Percentiles rank a stretch among this genome's conserved stretches.
phyloP scores from a whole-genome alignment of 345 rosid species.

The Abelmoschus esculentus region DNA sequence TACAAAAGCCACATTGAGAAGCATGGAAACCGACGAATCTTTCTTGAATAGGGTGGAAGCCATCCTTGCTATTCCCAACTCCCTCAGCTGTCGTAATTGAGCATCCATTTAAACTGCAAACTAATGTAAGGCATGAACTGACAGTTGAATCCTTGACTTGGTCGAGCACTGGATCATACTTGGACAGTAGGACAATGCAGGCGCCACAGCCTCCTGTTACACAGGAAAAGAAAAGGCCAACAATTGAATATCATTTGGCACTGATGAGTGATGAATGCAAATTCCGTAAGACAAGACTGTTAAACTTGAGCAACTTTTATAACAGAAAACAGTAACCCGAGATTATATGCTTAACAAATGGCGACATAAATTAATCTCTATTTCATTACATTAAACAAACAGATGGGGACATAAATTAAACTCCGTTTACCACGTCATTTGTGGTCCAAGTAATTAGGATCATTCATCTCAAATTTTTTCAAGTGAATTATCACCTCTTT shows the following conservation, averaged over 20 bases:
- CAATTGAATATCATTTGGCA: background rate
- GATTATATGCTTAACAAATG: background rate
- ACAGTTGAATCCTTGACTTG: conserved; percentile 48
- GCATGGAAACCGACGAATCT: conserved; percentile 77
- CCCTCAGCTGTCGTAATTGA: conserved; percentile 83
- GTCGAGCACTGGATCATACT: conserved; percentile 40
- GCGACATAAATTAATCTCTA: background rate
- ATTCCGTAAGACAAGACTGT: background rate
- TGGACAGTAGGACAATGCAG: conserved; percentile 63
- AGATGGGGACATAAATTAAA: too few relatives aligned
- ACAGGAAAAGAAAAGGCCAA: background rate
- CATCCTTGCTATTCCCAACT: conserved; percentile 62
- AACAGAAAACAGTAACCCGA: background rate
- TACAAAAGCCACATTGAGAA: conserved; percentile 92
- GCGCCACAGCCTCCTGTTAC: conserved; percentile 95
- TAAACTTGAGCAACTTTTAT: background rate
- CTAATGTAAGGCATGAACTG: conserved; percentile 78
- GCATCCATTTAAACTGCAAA: conserved; percentile 68
- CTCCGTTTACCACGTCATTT: too few relatives aligned
- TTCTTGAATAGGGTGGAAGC: conserved; percentile 76
- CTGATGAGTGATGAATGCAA: background rate
- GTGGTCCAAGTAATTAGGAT: too few relatives aligned
- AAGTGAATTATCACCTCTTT: too few relatives aligned
- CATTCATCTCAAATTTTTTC: too few relatives aligned
- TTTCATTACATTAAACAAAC: background rate